phyloP scores from a whole-genome alignment of 176 grass and related monocot genomes.

The Oropetium thomaeum region DNA sequence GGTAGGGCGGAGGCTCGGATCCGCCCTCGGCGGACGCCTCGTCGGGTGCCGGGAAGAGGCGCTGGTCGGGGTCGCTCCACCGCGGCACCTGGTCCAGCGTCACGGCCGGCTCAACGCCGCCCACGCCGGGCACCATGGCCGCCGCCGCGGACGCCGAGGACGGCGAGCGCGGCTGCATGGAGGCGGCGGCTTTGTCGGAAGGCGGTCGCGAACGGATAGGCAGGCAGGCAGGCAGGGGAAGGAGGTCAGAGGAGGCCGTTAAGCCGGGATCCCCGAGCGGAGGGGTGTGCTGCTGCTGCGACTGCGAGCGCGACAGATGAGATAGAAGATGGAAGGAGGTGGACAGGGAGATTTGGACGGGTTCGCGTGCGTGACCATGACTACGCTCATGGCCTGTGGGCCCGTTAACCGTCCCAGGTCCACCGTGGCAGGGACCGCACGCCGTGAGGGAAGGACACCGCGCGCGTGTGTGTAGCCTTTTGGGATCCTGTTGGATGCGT shows the following conservation, averaged over 20 bases:
- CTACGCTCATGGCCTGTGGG: not conserved
- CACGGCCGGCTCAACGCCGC: conserved; percentile 62
- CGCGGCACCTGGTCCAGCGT: conserved; percentile 82
- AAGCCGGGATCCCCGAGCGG: not conserved
- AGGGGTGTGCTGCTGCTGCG: not conserved
- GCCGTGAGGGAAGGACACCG: not conserved
- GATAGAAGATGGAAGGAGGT: no score
- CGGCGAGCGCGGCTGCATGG: conserved; percentile 47
- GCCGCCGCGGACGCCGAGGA: not conserved
- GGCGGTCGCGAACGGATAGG: not conserved
- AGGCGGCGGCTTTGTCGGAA: not conserved
- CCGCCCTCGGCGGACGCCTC: not conserved
- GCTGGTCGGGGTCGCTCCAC: conserved; percentile 90
- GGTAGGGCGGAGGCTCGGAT: conserved; percentile 33
- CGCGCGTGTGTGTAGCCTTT: conserved; percentile 28
- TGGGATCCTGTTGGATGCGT: not conserved
- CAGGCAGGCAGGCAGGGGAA: not conserved
- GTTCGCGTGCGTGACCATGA: not conserved
- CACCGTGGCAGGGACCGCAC: not conserved
- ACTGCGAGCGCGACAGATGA: not conserved
- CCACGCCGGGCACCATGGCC: conserved; percentile 33
- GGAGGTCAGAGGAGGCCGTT: conserved; percentile 29
- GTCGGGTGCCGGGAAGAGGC: conserved; percentile 1
- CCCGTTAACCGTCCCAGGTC: rapidly evolving
- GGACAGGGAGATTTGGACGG: not conserved